These are phyloP conservation scores for Neoboletus magnificus DNA, from an alignment of 768 basidiomycete genomes.

Conservation along the genomic window DNA sequence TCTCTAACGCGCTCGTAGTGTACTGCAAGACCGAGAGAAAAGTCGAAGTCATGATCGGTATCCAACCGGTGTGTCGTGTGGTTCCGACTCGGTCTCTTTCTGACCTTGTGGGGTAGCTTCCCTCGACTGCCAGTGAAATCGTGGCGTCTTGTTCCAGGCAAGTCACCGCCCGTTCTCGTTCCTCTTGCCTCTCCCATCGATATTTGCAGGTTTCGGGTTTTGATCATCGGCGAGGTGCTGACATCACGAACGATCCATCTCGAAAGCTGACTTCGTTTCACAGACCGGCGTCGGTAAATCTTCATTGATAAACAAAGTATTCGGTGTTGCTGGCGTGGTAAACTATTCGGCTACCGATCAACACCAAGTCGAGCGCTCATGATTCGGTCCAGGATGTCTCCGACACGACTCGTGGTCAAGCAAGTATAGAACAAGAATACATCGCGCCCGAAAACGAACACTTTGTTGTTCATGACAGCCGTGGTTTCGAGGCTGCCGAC, in stretches of 20 bases:
- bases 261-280: neutral
- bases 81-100: neutral
- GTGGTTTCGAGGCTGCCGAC: constrained; percentile 6
- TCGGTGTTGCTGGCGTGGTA: constrained; percentile 3
- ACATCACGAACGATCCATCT: neutral
- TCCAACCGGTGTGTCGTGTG: neutral
- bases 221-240: constrained; percentile 4
- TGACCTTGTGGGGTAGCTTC: neutral
- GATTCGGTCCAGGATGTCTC: neutral
- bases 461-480: constrained; percentile 5
- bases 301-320: constrained; percentile 2
- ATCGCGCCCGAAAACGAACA: neutral
- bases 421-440: neutral
- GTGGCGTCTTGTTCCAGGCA: neutral
- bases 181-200: neutral
- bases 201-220: constrained; percentile 3
- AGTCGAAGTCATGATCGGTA: neutral
- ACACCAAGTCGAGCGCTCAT: neutral
- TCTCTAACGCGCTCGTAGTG: neutral
- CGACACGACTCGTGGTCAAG: neutral
- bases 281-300: neutral
- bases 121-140: neutral
- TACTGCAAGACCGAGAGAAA: neutral
- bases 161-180: neutral
- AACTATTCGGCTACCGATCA: neutral